Conservation (phyloP, 2,329 filamentous ascomycete species). For the Xylaria sp. region DNA sequence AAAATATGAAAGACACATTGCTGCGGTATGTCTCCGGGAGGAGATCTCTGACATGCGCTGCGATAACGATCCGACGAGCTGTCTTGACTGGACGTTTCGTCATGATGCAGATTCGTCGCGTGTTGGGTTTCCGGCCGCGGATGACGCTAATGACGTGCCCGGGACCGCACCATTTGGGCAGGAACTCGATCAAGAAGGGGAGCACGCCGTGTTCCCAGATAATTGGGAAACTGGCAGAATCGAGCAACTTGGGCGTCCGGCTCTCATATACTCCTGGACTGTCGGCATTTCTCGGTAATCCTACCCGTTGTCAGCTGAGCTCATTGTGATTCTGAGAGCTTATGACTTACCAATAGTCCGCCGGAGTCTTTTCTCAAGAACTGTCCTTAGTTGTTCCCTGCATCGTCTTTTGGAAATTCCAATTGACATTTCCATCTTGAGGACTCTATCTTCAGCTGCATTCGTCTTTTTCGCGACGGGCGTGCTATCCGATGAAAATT, state of each 20-base stretch:
- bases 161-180: slow-evolving; percentile 50
- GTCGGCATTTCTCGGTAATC: slow-evolving; percentile 37
- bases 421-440: slow-evolving; percentile 41
- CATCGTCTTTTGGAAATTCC: slow-evolving; percentile 45
- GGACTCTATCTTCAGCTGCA: slow-evolving; percentile 31
- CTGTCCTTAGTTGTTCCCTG: slow-evolving; percentile 43
- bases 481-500: not conserved
- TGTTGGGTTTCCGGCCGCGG: slow-evolving; percentile 44
- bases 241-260: slow-evolving; percentile 40
- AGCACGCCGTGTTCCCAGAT: slow-evolving; percentile 52
- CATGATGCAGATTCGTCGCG: slow-evolving; percentile 50
- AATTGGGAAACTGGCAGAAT: slow-evolving; percentile 47
- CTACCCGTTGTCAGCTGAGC: slow-evolving; percentile 29
- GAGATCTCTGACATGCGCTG: slow-evolving; percentile 49
- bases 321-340: not conserved
- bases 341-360: slow-evolving; percentile 37
- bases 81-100: slow-evolving; percentile 43
- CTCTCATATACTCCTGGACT: slow-evolving; percentile 41
- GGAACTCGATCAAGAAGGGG: slow-evolving; percentile 50
- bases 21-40: slow-evolving; percentile 44
- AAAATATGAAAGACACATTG: slow-evolving; percentile 46
- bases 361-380: slow-evolving; percentile 45
- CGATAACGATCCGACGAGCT: slow-evolving; percentile 48
- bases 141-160: slow-evolving; percentile 48
- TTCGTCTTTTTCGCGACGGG: not conserved